Evolutionary conservation across 2,329 filamentous ascomycete species (phyloP), one percentile per base, ranked within the genome.

Genomic region (Beauveria bassiana): DNA sequence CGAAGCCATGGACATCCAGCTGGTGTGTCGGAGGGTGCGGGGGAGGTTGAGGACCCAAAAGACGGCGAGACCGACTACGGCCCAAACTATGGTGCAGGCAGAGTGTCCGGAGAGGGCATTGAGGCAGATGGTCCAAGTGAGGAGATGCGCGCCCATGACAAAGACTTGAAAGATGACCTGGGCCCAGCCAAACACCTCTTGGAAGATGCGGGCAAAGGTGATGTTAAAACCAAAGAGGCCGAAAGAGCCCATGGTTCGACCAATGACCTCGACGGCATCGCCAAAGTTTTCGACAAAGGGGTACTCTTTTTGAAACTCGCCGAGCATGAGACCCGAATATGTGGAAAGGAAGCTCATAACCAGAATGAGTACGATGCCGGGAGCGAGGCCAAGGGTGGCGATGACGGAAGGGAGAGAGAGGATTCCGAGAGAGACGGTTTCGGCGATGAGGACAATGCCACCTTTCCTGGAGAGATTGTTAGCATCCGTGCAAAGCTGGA

Each of bases 321-420:
- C 89, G 49, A 78, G 69, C 49, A 74, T 70, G 12, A 77, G 68
- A 14, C 88, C 77, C 0, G 77, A 78, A 66, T 77, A 91, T 1
- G 88, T 90, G 68, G 90, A 91, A 3, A 91, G 75, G 18, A 86
- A 81, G 51, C 88, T 77, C 57, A 77, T 81, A 28, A 88, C 80
- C 64, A 91, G 79, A 49, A 89, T 91, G 70, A 91, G 70, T 63
- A 90, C 82, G 60, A 92, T 75, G n/a, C 88, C 89, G 0, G 88
- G 88, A 1, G 88, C 86, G 16, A 91, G 79, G 4, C 89, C 88
- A 49, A 91, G 78, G 14, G 86, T 77, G 3, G 88, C 87, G 69
- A 91, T 86, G 0, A 88, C 90, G 69, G 86, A 89, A 0, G 89
- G 89, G 64, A 91, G 89, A 0, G 87, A 90, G 76, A 91, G 88